phyloP scores from a whole-genome alignment of 2,329 filamentous ascomycete genomes.

The Penicillium glabrum region DNA sequence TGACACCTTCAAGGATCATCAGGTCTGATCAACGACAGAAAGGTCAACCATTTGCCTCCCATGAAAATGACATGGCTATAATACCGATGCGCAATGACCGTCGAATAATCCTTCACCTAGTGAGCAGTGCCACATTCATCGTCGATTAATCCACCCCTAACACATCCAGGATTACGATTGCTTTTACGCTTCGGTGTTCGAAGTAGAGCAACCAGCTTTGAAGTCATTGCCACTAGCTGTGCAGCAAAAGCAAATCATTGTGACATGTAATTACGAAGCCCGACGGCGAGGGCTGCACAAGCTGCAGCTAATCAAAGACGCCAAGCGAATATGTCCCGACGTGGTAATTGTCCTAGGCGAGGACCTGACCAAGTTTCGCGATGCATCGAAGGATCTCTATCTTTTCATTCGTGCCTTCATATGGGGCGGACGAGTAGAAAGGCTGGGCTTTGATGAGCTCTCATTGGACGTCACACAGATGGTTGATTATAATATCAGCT shows the following conservation, averaged over 20 bases:
- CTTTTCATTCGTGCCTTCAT: conserved; percentile 69
- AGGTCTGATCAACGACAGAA: background rate
- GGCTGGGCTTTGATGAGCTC: conserved; percentile 84
- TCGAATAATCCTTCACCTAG: conserved; percentile 79
- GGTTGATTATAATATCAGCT: conserved; percentile 73
- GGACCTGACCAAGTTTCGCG: conserved; percentile 79
- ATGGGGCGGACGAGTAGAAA: conserved; percentile 77
- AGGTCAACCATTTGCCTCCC: background rate
- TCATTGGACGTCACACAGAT: conserved; percentile 84
- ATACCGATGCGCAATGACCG: conserved; percentile 53
- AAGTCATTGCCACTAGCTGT: conserved; percentile 75
- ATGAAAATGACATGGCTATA: background rate
- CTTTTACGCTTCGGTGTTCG: conserved; percentile 91
- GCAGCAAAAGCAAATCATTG: conserved; percentile 89
- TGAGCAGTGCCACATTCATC: conserved; percentile 43
- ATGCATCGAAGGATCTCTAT: conserved; percentile 81
- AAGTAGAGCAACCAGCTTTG: conserved; percentile 73
- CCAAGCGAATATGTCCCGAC: conserved; percentile 76
- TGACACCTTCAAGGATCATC: background rate
- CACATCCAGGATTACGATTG: conserved; percentile 56
- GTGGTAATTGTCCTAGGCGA: conserved; percentile 84
- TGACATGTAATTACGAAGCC: conserved; percentile 93
- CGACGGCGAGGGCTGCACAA: conserved; percentile 67
- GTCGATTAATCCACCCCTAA: background rate
- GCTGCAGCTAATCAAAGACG: conserved; percentile 81